Conservation (phyloP, 2,329 filamentous ascomycete genomes). For the Diaporthe citriasiana region DNA sequence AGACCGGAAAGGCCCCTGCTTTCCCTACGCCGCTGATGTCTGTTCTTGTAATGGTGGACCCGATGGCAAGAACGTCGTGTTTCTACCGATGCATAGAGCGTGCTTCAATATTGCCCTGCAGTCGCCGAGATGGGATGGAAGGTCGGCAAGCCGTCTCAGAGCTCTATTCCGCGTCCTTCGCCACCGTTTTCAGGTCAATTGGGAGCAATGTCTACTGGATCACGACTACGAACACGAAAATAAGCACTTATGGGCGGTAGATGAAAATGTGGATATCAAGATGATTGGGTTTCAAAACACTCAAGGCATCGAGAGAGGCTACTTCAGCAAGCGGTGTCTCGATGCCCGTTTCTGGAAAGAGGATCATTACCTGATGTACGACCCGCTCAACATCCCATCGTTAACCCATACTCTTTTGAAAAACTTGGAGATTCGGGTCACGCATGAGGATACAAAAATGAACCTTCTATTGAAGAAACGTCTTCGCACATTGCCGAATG, state of each 20-base stretch:
- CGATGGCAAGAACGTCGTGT: slow-evolving; percentile 15
- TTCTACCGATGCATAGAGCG: not conserved
- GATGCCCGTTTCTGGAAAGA: not conserved
- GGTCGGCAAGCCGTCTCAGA: not conserved
- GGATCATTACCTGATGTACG: not conserved
- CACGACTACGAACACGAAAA: too few relatives aligned
- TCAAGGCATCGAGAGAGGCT: slow-evolving; percentile 3
- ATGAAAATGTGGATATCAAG: not conserved
- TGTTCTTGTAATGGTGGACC: not conserved
- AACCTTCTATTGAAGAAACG: not conserved
- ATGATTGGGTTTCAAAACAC: slow-evolving; percentile 2
- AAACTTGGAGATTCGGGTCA: not conserved
- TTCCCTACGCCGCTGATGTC: slow-evolving; percentile 1
- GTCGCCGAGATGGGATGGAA: not conserved
- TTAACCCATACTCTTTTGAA: not conserved
- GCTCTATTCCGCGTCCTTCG: slow-evolving; percentile 8
- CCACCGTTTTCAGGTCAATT: slow-evolving; percentile 3
- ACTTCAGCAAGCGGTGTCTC: not conserved
- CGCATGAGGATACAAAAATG: too few relatives aligned
- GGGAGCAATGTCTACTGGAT: slow-evolving; percentile 1
- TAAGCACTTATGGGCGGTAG: too few relatives aligned
- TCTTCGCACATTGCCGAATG: not conserved
- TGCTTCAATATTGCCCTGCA: not conserved
- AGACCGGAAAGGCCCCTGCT: not conserved
- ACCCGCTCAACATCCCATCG: not conserved